These are phyloP conservation scores for Pterocarpus santalinus DNA, from an alignment of 306 rosid species.

Conservation along the genomic window DNA sequence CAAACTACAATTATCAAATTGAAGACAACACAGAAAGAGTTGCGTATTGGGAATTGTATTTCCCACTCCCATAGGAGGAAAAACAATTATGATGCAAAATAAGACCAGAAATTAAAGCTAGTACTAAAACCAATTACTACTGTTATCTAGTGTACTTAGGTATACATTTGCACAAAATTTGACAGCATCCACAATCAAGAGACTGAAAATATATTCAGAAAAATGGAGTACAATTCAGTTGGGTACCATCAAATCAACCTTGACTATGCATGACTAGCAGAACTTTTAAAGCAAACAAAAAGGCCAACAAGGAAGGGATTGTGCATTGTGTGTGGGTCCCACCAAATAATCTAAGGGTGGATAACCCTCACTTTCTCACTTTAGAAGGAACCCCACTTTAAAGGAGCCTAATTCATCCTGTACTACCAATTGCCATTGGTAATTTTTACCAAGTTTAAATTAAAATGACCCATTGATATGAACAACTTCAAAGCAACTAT, in stretches of 20 bases:
- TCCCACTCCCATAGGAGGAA: background rate
- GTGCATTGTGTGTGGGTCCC: no score
- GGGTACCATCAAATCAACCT: slow-evolving; percentile 14
- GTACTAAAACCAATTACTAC: slow-evolving; percentile 1
- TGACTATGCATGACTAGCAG: slow-evolving; percentile 10
- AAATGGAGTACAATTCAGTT: background rate
- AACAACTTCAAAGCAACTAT: background rate
- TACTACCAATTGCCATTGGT: slow-evolving; percentile 6
- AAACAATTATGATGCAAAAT: background rate
- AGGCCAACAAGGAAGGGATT: background rate
- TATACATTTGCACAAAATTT: slow-evolving; percentile 7
- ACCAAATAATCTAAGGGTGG: no score
- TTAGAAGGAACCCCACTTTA: no score
- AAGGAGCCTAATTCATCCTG: background rate
- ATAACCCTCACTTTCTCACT: no score
- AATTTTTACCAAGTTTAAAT: slow-evolving; percentile 4
- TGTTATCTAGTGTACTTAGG: slow-evolving; percentile 4
- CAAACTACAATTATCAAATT: background rate
- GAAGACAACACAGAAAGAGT: background rate
- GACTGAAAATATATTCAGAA: background rate
- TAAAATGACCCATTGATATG: slow-evolving; percentile 1
- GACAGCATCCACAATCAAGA: background rate
- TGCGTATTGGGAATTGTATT: background rate
- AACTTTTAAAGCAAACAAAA: slow-evolving; percentile 3
- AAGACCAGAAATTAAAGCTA: slow-evolving; percentile 21